phyloP scores from a whole-genome alignment of 2,329 filamentous ascomycete species.

The Cordyceps farinosa region DNA sequence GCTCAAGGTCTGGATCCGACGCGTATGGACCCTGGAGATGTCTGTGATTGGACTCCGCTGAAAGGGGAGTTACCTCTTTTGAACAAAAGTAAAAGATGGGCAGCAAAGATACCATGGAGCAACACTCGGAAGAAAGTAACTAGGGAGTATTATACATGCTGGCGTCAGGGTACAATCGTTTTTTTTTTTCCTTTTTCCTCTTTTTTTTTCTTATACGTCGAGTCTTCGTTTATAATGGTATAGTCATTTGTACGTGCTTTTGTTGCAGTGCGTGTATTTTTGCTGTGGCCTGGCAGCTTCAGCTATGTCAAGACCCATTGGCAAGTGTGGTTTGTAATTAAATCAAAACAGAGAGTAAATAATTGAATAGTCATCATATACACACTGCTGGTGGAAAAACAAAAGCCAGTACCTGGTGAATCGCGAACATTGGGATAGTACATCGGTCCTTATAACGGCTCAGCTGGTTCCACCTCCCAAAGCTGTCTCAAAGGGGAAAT shows the following conservation, averaged over 20 bases:
- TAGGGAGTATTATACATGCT: slow-evolving; percentile 14
- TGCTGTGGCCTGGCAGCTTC: not conserved
- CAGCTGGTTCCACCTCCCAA: not conserved
- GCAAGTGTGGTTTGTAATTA: not conserved
- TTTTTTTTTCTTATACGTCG: not conserved
- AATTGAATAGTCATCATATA: not conserved
- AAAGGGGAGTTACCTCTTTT: slow-evolving; percentile 14
- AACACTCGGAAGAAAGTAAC: not conserved
- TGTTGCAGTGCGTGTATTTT: not conserved
- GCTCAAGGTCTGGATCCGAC: slow-evolving; percentile 95
- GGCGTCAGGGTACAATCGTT: slow-evolving; percentile 17
- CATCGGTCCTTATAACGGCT: not conserved
- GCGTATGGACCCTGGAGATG: slow-evolving; percentile 99
- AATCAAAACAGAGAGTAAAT: not conserved
- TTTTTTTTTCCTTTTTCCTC: slow-evolving; percentile 13
- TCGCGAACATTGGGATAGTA: not conserved
- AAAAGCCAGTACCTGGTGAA: not conserved
- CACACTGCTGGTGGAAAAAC: not conserved
- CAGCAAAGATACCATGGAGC: slow-evolving; percentile 13
- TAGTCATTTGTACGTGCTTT: slow-evolving; percentile 5
- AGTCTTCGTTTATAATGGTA: not conserved
- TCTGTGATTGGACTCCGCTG: slow-evolving; percentile 82
- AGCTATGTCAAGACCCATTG: too few species aligned
- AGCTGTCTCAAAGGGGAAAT: slow-evolving; percentile 5
- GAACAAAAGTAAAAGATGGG: not conserved